These are phyloP conservation scores for Tephrocybe sp. DNA, from an alignment of 768 basidiomycete genomes.

Conservation along the genomic window DNA sequence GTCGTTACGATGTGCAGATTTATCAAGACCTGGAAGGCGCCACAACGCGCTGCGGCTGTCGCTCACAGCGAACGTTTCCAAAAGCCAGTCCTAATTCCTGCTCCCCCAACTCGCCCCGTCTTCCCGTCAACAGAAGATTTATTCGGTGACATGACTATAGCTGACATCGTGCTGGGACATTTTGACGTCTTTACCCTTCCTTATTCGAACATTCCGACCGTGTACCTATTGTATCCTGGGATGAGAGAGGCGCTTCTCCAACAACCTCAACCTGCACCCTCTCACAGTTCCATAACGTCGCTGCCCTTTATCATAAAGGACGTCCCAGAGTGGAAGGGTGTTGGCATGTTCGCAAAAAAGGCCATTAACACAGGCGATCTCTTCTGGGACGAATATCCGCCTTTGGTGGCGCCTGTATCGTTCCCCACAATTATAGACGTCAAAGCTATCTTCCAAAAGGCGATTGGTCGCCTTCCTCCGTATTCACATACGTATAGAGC, in stretches of 20 bases:
- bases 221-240: neutral
- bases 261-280: neutral
- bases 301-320: neutral
- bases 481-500: neutral
- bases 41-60: neutral
- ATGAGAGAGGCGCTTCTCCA: neutral
- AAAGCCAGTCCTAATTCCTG: no score
- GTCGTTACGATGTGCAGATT: constrained; percentile 4
- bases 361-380: constrained; percentile 10
- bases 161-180: no score
- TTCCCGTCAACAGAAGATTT: no score
- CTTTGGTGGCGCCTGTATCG: no score
- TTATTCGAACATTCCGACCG: neutral
- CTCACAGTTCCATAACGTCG: neutral
- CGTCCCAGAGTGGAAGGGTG: constrained; percentile 12
- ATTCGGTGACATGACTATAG: no score
- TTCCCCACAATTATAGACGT: constrained; percentile 5
- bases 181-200: neutral
- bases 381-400: constrained; percentile 10
- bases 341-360: constrained; percentile 6
- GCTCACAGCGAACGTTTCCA: no score
- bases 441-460: neutral
- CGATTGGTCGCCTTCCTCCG: neutral
- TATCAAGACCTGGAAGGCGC: neutral
- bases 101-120: no score